Evolutionary conservation across 805 yeast genomes (phyloP).

Genomic region (Grigorovia jiainica): DNA sequence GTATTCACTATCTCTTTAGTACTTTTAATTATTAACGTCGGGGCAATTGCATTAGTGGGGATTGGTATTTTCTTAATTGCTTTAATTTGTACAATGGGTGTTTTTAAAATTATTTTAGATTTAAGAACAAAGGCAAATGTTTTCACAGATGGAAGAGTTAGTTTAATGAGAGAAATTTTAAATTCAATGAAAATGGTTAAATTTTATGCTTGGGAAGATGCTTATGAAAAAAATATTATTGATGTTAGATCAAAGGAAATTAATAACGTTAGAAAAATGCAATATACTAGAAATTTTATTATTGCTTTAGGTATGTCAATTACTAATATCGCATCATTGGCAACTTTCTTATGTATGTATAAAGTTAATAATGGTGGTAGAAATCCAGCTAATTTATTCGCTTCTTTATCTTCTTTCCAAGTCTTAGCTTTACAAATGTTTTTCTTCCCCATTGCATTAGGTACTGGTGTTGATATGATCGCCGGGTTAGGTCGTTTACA

Average conservation of each 20-base stretch:
- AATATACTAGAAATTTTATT: conserved; percentile 50
- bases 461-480: conserved; percentile 58
- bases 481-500: conserved; percentile 53
- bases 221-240: conserved; percentile 52
- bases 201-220: conserved; percentile 85
- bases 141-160: conserved; percentile 69
- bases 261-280: conserved; percentile 49
- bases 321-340: conserved; percentile 64
- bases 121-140: conserved; percentile 49
- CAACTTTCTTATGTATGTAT: conserved; percentile 40
- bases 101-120: conserved; percentile 43
- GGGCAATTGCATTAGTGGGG: conserved; percentile 67
- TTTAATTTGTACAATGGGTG: conserved; percentile 32
- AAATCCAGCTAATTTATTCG: conserved; percentile 55
- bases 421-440: conserved; percentile 52
- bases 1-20: conserved; percentile 55
- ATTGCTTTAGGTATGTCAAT: conserved; percentile 59
- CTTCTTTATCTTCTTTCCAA: conserved; percentile 62
- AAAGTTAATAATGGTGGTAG: conserved; percentile 33
- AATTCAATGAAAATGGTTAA: conserved; percentile 75
- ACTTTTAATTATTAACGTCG: conserved; percentile 56
- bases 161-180: conserved; percentile 67
- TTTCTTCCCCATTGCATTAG: conserved; percentile 61
- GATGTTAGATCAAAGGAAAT: conserved; percentile 55
- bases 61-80: conserved; percentile 43